These are phyloP conservation scores for Aspergillus neotritici DNA, from an alignment of 2,329 filamentous ascomycete genomes.

Conservation along the genomic window DNA sequence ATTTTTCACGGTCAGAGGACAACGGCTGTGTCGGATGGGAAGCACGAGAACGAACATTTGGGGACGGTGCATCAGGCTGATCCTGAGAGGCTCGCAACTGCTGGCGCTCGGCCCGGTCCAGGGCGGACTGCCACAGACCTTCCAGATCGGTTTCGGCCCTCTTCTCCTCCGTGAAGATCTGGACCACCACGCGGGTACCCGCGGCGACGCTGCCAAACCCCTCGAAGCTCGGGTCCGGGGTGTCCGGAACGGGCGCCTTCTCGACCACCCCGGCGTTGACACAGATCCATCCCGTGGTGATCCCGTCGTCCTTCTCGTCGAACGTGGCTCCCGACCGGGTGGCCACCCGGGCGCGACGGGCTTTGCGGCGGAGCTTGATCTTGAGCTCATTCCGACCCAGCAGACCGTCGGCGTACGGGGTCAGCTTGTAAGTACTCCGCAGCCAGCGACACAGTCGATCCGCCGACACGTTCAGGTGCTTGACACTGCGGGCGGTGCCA, in stretches of 20 bases:
- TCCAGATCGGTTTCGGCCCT: constrained; percentile 62
- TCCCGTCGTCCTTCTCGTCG: constrained; percentile 68
- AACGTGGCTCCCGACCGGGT: constrained; percentile 60
- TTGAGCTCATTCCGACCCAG: constrained; percentile 88
- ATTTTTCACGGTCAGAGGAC: constrained; percentile 18
- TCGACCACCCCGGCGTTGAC: constrained; percentile 75
- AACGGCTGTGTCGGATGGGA: constrained; percentile 14
- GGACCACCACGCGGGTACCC: constrained; percentile 61
- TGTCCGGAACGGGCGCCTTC: constrained; percentile 36
- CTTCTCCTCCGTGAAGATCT: constrained; percentile 68
- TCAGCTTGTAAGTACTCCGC: constrained; percentile 63
- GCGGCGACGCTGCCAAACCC: constrained; percentile 64
- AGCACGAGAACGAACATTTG: constrained; percentile 24
- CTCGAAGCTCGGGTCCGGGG: constrained; percentile 47
- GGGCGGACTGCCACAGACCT: constrained; percentile 52
- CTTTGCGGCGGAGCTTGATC: constrained; percentile 72
- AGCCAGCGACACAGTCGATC: constrained; percentile 87
- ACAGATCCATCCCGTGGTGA: constrained; percentile 93
- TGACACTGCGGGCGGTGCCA: constrained; percentile 83
- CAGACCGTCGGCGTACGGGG: constrained; percentile 77
- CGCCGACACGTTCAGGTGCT: constrained; percentile 85
- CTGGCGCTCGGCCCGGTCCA: constrained; percentile 38
- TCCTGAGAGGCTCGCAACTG: constrained; percentile 30
- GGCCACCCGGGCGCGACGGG: constrained; percentile 73
- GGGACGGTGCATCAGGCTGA: constrained; percentile 14